Base-by-base conservation (phyloP, 148 eudicot genomes). In the Nepenthes gracilis region DNA sequence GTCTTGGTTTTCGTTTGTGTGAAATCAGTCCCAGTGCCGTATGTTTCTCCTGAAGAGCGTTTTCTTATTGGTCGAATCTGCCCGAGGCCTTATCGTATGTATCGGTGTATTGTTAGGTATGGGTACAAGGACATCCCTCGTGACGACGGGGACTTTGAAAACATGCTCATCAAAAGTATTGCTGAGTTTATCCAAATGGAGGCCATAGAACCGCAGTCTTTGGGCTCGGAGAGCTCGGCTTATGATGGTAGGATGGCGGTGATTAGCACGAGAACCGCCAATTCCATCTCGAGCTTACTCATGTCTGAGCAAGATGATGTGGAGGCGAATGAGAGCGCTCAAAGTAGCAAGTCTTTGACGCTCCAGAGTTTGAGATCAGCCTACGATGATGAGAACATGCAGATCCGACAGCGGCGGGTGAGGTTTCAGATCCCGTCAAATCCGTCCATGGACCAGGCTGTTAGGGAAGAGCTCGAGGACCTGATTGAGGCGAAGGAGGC, bases 181-280 rank as follows among this genome's bases (percentile, higher is more conserved):
- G 98, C 94, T 2, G 96, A 92, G 57, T 92, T 92, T 64, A 88
- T 92, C 49, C 98, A 83, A 64, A 92, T 88, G 98, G 98, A 92
- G 70, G 81, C 98, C 1, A 83, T 80, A 2, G 96, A 92, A 55
- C 82, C 90, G 33, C 85, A 70, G 47, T 58, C 65, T 54, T 72
- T 85, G 23, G 79, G 81, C 58, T 72, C 87, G 0, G 95, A 88
- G 67, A 74, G 70, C 54, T 65, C 84, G 43, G 78, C 96, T 1
- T 79, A 70, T 67, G 98, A 92, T 64, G 96, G 96, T 63, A 80
- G 96, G 66, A 88, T 92, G 98, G 98, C 98, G 0, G 98, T 92
- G 40, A 88, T 93, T 62, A 84, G 96, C 72, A 71, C 83, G 11
- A 70, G 72, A 47, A 49, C 60, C 2, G 35, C 61, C 23, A 74